Evolutionary conservation across 2,329 filamentous ascomycete species (phyloP).

Genomic region (Ophiostoma sp.): DNA sequence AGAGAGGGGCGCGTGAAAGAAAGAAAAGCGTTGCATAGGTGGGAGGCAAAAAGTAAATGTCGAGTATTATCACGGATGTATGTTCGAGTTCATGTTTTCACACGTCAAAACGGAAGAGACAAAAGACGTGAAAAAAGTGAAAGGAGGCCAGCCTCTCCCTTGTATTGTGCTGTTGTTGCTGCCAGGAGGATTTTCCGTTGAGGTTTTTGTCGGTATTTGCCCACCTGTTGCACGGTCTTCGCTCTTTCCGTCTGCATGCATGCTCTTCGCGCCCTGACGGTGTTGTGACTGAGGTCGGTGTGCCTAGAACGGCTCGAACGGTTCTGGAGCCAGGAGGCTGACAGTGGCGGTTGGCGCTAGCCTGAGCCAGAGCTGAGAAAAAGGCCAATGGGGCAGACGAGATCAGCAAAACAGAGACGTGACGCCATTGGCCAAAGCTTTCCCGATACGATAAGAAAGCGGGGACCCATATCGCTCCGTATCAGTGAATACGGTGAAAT

Average conservation of each 20-base stretch:
- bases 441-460: background rate
- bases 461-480: background rate
- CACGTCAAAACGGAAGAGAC: background rate
- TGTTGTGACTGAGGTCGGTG: background rate
- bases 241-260: background rate
- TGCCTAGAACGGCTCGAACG: background rate
- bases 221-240: background rate
- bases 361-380: background rate
- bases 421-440: conserved; percentile 19
- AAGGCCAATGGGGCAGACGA: background rate
- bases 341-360: background rate
- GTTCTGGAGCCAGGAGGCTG: background rate
- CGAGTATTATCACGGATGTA: background rate
- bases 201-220: conserved; percentile 9
- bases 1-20: background rate
- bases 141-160: background rate
- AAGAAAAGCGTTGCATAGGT: background rate
- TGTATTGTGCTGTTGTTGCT: background rate
- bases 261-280: background rate
- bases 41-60: background rate
- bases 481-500: background rate
- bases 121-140: background rate
- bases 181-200: background rate
- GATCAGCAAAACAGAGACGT: background rate
- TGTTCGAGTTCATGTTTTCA: background rate